Evolutionary conservation across 2,329 filamentous ascomycete genomes (phyloP).

Genomic region (Rutstroemia sp.): DNA sequence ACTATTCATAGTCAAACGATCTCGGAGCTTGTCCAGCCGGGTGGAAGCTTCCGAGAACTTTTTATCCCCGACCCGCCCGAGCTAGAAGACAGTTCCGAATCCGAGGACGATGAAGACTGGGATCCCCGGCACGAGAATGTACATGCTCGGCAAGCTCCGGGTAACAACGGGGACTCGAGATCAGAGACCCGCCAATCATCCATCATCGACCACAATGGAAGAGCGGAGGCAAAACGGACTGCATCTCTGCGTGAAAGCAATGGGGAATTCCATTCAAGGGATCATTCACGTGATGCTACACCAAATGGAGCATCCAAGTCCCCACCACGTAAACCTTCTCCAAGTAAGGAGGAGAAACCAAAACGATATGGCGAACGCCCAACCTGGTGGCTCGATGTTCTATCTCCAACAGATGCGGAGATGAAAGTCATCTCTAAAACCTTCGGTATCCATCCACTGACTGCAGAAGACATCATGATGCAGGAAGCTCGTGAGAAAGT

Average conservation of each 20-base stretch:
- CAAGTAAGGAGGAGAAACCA: constrained; percentile 31
- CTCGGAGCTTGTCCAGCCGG: constrained; percentile 82
- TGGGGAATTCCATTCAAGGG: constrained; percentile 9
- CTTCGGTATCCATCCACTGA: constrained; percentile 93
- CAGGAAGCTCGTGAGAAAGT: constrained; percentile 98
- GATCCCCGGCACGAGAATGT: constrained; percentile 25
- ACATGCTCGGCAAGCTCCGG: constrained; percentile 23
- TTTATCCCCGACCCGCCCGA: constrained; percentile 83
- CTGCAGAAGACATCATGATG: constrained; percentile 93
- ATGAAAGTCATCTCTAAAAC: constrained; percentile 91
- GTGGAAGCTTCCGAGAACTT: constrained; percentile 74
- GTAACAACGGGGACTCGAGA: constrained; percentile 36
- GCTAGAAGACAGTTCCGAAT: constrained; percentile 61
- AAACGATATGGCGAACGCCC: constrained; percentile 71
- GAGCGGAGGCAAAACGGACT: constrained; percentile 16
- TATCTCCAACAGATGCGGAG: constrained; percentile 85
- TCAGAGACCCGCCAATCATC: constrained; percentile 36
- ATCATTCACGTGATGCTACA: constrained; percentile 19
- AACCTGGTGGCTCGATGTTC: constrained; percentile 93
- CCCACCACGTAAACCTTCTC: constrained; percentile 2
- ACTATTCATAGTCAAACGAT: constrained; percentile 96
- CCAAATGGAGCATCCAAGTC: constrained; percentile 19
- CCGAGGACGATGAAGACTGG: constrained; percentile 45
- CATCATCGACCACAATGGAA: constrained; percentile 16
- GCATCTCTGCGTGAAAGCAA: background rate